Evolutionary conservation across 805 yeast genomes (phyloP).

Genomic region (Candida taoyuanica): DNA sequence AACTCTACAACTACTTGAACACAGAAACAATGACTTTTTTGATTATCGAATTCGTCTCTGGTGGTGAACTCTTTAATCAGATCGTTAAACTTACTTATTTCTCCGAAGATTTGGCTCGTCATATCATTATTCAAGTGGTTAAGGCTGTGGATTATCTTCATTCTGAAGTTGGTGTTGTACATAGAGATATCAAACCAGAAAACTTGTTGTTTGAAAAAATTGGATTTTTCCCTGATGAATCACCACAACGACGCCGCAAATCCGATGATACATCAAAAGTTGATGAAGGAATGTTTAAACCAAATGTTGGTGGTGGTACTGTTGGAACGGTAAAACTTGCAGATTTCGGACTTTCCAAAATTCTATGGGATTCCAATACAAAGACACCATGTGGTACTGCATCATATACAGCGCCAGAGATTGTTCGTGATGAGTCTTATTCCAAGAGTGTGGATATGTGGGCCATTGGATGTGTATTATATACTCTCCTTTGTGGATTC

Average conservation of each 20-base stretch:
- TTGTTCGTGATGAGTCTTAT: conserved; percentile 53
- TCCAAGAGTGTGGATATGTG: conserved; percentile 68
- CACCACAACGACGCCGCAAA: conserved; percentile 28
- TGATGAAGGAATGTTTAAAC: conserved; percentile 56
- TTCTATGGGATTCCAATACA: conserved; percentile 44
- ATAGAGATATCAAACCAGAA: conserved; percentile 94
- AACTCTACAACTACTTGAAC: conserved; percentile 62
- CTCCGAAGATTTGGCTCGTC: conserved; percentile 55
- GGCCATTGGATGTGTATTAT: conserved; percentile 69
- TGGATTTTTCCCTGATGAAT: conserved; percentile 19
- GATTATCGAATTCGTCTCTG: conserved; percentile 38
- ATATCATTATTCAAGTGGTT: conserved; percentile 56
- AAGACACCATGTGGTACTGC: conserved; percentile 77
- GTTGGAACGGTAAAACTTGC: conserved; percentile 63
- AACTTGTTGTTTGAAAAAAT: conserved; percentile 68
- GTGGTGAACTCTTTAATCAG: conserved; percentile 76
- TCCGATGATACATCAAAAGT: conserved; percentile 53
- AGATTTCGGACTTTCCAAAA: conserved; percentile 67
- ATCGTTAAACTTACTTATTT: conserved; percentile 58
- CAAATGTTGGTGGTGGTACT: conserved; percentile 56
- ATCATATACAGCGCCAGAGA: conserved; percentile 74
- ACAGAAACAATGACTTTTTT: conserved; percentile 57
- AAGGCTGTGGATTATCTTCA: conserved; percentile 94
- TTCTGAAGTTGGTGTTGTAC: conserved; percentile 88
- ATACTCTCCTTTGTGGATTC: conserved; percentile 66